Percentiles rank a stretch among this genome's conserved stretches.
Conservation (phyloP, 2,329 filamentous ascomycete genomes). For the Ophiostoma fasciatum region DNA sequence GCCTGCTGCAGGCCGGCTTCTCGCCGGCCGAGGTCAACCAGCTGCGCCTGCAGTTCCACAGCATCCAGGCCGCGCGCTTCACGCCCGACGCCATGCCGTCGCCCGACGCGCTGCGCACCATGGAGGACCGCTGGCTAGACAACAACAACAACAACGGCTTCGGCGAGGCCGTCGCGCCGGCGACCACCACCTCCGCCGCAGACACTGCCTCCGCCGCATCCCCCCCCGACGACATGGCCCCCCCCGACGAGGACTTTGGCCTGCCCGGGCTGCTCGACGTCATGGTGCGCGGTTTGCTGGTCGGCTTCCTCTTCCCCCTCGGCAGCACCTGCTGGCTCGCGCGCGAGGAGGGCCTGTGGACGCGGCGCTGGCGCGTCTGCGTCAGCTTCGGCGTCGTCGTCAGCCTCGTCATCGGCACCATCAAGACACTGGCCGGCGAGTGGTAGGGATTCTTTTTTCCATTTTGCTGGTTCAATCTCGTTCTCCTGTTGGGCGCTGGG, state of each 20-base stretch:
- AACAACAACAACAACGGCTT: conserved; percentile 31
- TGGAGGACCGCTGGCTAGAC: conserved; percentile 91
- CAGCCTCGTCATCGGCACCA: conserved; percentile 60
- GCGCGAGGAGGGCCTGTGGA: conserved; percentile 78
- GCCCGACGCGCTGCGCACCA: conserved; percentile 54
- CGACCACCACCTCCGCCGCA: conserved; percentile 11
- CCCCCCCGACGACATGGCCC: conserved; percentile 11
- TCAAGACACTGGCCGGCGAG: conserved; percentile 33
- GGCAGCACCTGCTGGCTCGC: conserved; percentile 76
- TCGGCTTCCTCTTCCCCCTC: conserved; percentile 91
- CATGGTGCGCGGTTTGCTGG: conserved; percentile 73
- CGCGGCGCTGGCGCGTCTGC: conserved; percentile 68
- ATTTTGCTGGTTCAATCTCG: too few species aligned
- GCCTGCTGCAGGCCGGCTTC: conserved; percentile 69
- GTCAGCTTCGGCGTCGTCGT: conserved; percentile 74
- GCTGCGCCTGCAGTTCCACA: conserved; percentile 75
- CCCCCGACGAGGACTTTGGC: conserved; percentile 30
- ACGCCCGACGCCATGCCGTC: conserved; percentile 83
- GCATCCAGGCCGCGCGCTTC: conserved; percentile 66
- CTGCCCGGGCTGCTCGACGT: conserved; percentile 57
- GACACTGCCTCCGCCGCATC: conserved; percentile 11
- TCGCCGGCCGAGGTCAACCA: conserved; percentile 68
- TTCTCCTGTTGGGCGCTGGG: too few species aligned
- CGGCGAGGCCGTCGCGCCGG: conserved; percentile 13
- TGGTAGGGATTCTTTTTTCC: conserved; percentile 4